Percentiles rank a stretch among this genome's conserved stretches.
These are phyloP conservation scores for Udeniomyces megalosporus DNA, from an alignment of 768 basidiomycete genomes.

Conservation along the genomic window DNA sequence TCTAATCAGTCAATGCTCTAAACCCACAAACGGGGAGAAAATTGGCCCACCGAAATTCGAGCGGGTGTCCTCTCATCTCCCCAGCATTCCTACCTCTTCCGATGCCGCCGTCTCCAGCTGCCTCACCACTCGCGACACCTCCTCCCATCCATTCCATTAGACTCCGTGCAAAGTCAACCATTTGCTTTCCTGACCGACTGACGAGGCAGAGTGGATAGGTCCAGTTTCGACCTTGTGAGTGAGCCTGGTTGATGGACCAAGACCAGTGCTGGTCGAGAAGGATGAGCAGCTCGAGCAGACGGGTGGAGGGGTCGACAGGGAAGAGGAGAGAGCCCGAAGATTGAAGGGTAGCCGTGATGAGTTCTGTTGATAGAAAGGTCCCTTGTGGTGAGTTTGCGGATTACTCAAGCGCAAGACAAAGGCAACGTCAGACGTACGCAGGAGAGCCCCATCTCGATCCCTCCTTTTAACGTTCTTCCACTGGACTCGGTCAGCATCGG, in stretches of 20 bases:
- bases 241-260: conserved; percentile 57
- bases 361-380: conserved; percentile 40
- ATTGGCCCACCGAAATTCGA: conserved; percentile 77
- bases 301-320: conserved; percentile 83
- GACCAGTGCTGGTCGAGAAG: conserved; percentile 96
- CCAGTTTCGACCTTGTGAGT: conserved; percentile 23
- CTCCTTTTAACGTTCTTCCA: conserved; percentile 73
- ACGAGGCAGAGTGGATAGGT: conserved; percentile 73
- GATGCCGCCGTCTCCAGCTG: conserved; percentile 37
- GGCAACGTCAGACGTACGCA: conserved; percentile 36
- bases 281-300: conserved; percentile 89
- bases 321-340: conserved; percentile 68
- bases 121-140: conserved; percentile 79
- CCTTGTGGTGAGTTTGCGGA: background rate
- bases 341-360: conserved; percentile 69
- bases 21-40: background rate
- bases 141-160: conserved; percentile 99
- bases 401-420: background rate
- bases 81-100: conserved; percentile 22
- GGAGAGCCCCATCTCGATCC: conserved; percentile 74
- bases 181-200: conserved; percentile 75
- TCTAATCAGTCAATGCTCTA: background rate
- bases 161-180: conserved; percentile 81
- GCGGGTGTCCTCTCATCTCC: conserved; percentile 19
- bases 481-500: conserved; percentile 69